Evolutionary conservation across 2,329 filamentous ascomycete species (phyloP).

Genomic region (Calonectria montana): DNA sequence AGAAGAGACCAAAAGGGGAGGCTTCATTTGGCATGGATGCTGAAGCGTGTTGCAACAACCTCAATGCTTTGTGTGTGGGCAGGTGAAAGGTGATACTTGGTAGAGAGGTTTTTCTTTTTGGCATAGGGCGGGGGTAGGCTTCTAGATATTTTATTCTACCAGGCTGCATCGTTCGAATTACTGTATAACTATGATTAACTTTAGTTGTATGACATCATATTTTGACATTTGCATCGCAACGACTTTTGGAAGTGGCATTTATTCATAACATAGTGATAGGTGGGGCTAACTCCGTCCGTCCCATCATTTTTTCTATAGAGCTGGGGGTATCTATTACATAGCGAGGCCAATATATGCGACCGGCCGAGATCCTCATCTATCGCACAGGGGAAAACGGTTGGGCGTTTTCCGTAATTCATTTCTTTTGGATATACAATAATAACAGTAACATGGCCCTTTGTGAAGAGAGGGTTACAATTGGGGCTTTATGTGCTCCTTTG

Average conservation of each 20-base stretch:
- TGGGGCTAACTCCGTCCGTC: neutral
- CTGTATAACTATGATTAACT: constrained; percentile 15
- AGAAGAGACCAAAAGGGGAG: neutral
- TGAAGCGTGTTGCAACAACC: neutral
- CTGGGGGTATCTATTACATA: constrained; percentile 40
- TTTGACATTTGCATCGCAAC: neutral
- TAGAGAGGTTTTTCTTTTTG: neutral
- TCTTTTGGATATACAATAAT: neutral
- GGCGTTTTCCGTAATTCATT: constrained; percentile 12
- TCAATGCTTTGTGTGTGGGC: neutral
- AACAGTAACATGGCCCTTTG: neutral
- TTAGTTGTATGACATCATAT: neutral
- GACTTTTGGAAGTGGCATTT: neutral
- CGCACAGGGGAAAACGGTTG: neutral
- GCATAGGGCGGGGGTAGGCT: neutral
- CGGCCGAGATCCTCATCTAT: constrained; percentile 12
- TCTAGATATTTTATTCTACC: constrained; percentile 4
- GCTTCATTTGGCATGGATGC: neutral
- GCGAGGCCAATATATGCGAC: constrained; percentile 7
- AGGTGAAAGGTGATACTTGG: neutral
- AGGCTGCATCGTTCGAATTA: constrained; percentile 13
- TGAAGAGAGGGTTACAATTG: neutral
- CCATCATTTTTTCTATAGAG: constrained; percentile 37
- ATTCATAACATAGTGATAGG: neutral
- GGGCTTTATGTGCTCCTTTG: constrained; percentile 24